Base-by-base conservation (phyloP, 306 rosid species). In the Astragalus membranaceus region DNA sequence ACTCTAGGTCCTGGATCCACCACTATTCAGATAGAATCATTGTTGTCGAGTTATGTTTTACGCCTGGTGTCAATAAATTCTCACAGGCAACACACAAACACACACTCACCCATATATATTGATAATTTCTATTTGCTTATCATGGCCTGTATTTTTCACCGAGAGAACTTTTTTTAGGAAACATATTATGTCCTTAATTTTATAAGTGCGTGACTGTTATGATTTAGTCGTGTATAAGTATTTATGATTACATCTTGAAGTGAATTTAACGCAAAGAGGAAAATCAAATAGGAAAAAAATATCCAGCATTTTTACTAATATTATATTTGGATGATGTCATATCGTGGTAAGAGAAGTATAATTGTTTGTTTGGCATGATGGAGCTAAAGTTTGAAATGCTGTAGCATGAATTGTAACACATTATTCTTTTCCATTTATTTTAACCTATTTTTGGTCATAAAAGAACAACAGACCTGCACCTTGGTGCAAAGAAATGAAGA, bases 381-480 rank as follows among this genome's bases (percentile, higher is more conserved):
- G 33, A 69, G 37, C 74, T 62, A 69, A 62, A 73, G 77, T 72
- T 71, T 7, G 70, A 58, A 67, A 66, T 56, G 48, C 46, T 65
- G 78, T 32, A 41, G 82, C 78, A 60, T 65, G 67, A 72, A 60
- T 12, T 50, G 33, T 42, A 73, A 63, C 79, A 54, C 76, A 64
- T 73, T 69, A 48, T 62, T 26, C 30, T 73, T 67, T 67, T 78
- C 41, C 57, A 12, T 72, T 54, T 61, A 12, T 81, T 73, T 62
- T 29, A 57, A 73, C 70, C 44, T 77, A 68, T 71, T 68, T n/a
- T 44, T 61, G 68, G 69, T 48, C 70, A 73, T 74, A 74, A 78
- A 77, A 74, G 82, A 77, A 69, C 67, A 73, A 78, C 62, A 56
- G 56, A 63, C 76, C 73, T 73, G 70, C 79, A 41, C 39, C 73